Evolutionary conservation across 2,329 filamentous ascomycete genomes (phyloP), one percentile per base, ranked within the genome.

Genomic region (Coniella vitis): DNA sequence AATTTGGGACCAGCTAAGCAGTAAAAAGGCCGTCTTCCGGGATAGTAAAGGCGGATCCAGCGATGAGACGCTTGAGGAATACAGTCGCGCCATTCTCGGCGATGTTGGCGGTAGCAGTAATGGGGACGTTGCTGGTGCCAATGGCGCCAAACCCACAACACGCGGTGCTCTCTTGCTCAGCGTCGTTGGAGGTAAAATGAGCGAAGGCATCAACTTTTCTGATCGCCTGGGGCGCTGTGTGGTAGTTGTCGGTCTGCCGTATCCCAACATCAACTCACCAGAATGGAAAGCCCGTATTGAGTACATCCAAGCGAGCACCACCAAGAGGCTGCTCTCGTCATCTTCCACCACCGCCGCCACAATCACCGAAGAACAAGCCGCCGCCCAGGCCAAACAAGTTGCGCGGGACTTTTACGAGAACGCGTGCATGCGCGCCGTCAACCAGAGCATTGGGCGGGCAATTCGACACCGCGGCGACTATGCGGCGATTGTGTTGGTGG

Each of bases 141-240:
- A 5, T 16, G 13, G 16, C 29, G 32, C 47, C 12, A n/a, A 48
- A 13, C 7, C 41, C 17, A 45, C 10, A n/a, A 43, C 53, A 4
- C 61, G 76, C 41, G 90, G 90, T 0, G 91, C 87, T 0, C 69
- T 97, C 0, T 76, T 98, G 0, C 78, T 98, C 21, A 90, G 89
- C 47, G 90, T 98, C 3, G 85, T 98, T 3, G 91, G 91, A 47
- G 93, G 93, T 13, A 95, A 91, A 57, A 84, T 98, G 69, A 95
- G 88, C 50, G 93, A 98, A 68, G 93, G 93, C 56, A 98, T 98
- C 70, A 98, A 98, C 68, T 98, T 98, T 69, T 91, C 88, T 0
- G 90, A 98, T 67, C 75, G 78, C 3, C 80, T 98, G 0, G 93
- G 93, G 1, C 83, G 93, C 21, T 91, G 87, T 47, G 90, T 98